A percentile compares a stretch with the other conserved stretches of the same genome.
phyloP scores from a whole-genome alignment of 768 basidiomycete genomes.

The Leccinum pellstonianum region DNA sequence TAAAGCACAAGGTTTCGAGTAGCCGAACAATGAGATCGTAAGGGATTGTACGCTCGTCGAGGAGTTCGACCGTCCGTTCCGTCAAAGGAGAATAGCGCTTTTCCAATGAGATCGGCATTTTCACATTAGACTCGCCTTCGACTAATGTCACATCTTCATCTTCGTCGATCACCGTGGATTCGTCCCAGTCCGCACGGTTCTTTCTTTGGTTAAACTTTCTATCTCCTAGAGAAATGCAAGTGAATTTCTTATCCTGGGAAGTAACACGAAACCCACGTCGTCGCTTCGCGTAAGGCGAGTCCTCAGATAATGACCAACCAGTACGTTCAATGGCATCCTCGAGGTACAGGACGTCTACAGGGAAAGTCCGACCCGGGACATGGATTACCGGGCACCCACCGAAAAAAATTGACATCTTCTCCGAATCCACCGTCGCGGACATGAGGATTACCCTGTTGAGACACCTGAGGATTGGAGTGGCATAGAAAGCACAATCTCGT shows the following conservation, averaged over 20 bases:
- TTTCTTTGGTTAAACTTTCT: constrained; percentile 66
- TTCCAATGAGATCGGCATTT: constrained; percentile 51
- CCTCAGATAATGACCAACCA: constrained; percentile 74
- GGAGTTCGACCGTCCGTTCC: constrained; percentile 71
- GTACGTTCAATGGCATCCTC: constrained; percentile 90
- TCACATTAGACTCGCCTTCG: constrained; percentile 17
- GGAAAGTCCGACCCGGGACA: constrained; percentile 94
- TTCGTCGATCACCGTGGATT: constrained; percentile 58
- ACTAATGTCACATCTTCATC: constrained; percentile 59
- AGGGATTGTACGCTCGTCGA: constrained; percentile 87
- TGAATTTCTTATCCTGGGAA: neutral
- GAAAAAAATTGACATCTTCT: constrained; percentile 89
- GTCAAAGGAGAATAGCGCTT: constrained; percentile 81
- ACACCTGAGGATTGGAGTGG: constrained; percentile 5
- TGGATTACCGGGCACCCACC: constrained; percentile 81
- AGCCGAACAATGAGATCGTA: constrained; percentile 87
- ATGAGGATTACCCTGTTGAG: constrained; percentile 79
- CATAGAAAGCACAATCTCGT: constrained; percentile 15
- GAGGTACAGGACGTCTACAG: constrained; percentile 82
- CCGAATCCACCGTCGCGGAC: constrained; percentile 94
- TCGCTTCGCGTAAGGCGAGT: constrained; percentile 76
- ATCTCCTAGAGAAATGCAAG: constrained; percentile 42
- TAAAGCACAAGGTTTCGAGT: constrained; percentile 81
- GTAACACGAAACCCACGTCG: constrained; percentile 41
- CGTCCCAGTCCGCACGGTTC: constrained; percentile 72